Conservation (phyloP, 163 green algal species). For the Smithsoniella earleae region DNA sequence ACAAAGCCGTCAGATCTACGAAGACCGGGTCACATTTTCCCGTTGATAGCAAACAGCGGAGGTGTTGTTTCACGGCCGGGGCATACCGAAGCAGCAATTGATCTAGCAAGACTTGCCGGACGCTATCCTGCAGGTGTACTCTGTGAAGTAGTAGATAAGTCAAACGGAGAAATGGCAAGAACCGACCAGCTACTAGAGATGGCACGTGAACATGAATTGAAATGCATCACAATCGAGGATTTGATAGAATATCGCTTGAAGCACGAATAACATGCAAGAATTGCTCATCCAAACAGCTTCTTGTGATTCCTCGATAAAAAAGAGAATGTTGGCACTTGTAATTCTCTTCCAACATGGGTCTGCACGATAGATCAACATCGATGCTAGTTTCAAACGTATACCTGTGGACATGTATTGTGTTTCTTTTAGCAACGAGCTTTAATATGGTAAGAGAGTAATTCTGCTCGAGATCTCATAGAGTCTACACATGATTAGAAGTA, state of each 20-base stretch:
- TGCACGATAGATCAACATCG: too few relatives aligned
- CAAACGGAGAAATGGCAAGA: conserved; percentile 78
- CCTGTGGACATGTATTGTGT: too few relatives aligned
- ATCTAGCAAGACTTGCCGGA: conserved; percentile 79
- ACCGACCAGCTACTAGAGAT: conserved; percentile 77
- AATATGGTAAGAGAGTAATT: too few relatives aligned
- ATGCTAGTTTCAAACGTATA: too few relatives aligned
- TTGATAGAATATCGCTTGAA: conserved; percentile 69
- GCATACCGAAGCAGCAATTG: conserved; percentile 90
- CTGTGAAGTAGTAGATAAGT: conserved; percentile 81
- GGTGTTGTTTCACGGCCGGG: conserved; percentile 76
- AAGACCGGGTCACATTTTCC: conserved; percentile 93
- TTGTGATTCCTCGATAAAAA: too few relatives aligned
- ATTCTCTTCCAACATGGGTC: too few relatives aligned
- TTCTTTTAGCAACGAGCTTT: too few relatives aligned
- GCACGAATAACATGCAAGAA: too few relatives aligned
- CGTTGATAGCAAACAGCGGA: conserved; percentile 57
- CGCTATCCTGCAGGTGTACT: conserved; percentile 78
- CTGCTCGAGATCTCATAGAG: too few relatives aligned
- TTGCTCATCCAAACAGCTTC: too few relatives aligned
- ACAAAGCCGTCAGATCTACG: conserved; percentile 57
- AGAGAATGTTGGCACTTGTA: too few relatives aligned
- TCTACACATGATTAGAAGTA: too few relatives aligned
- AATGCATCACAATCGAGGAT: conserved; percentile 88
- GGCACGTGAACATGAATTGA: conserved; percentile 66